Evolutionary conservation across 2,329 filamentous ascomycete genomes (phyloP).

Genomic region (Herpotrichia juniperi): DNA sequence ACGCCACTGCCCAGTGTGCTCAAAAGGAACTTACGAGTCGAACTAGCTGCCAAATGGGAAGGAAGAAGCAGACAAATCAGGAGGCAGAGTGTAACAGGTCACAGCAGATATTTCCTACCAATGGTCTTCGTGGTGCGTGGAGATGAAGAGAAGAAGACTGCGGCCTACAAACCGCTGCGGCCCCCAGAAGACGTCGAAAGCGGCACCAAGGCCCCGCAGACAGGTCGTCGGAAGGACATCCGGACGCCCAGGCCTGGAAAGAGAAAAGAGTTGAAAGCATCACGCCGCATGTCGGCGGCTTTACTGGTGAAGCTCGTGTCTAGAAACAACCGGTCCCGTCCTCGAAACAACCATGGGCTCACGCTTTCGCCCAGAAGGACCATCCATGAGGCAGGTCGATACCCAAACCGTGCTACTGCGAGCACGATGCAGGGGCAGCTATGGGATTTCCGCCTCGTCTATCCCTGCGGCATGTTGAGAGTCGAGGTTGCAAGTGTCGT

Average conservation of each 20-base stretch:
- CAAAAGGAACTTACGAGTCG: slow-evolving; percentile 18
- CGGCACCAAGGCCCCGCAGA: slow-evolving; percentile 26
- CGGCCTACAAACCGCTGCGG: background rate
- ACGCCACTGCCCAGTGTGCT: slow-evolving; percentile 29
- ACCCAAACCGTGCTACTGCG: slow-evolving; percentile 2
- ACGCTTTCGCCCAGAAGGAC: slow-evolving; percentile 6
- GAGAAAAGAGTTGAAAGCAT: background rate
- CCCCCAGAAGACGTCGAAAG: slow-evolving; percentile 20
- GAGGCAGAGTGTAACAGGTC: slow-evolving; percentile 17
- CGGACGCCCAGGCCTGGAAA: slow-evolving; percentile 23
- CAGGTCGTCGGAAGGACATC: slow-evolving; percentile 35
- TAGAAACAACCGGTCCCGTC: background rate
- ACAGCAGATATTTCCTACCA: slow-evolving; percentile 19
- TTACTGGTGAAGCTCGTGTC: background rate
- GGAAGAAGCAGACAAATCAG: slow-evolving; percentile 1
- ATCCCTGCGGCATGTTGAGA: slow-evolving; percentile 18
- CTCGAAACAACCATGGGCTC: background rate
- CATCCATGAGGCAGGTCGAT: slow-evolving; percentile 8
- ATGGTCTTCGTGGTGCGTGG: slow-evolving; percentile 25
- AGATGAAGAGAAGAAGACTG: background rate
- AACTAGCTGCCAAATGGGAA: slow-evolving; percentile 25
- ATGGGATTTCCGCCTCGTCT: slow-evolving; percentile 20
- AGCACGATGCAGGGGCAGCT: slow-evolving; percentile 17
- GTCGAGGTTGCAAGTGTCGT: slow-evolving; percentile 8
- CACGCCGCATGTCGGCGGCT: background rate